Evolutionary conservation across 305 asterid species (phyloP).

Genomic region (Ajuga reptans): DNA sequence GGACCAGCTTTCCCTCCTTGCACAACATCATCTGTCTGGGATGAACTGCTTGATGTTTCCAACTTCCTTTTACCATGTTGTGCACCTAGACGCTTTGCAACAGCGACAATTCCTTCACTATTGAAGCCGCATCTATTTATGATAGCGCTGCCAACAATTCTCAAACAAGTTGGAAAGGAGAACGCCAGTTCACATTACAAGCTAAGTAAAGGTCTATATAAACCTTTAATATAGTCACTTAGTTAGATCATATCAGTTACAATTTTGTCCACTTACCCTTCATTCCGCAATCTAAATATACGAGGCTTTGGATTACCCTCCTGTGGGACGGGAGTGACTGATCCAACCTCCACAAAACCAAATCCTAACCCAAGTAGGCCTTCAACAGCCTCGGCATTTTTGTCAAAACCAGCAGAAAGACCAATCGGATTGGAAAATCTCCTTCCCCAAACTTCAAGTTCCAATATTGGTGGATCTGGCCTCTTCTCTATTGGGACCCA

Average conservation of each 20-base stretch:
- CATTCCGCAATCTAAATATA: slow-evolving; percentile 67
- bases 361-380: slow-evolving; percentile 92
- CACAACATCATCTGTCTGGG: slow-evolving; percentile 58
- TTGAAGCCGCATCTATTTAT: slow-evolving; percentile 96
- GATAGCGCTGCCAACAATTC: slow-evolving; percentile 61
- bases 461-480: slow-evolving; percentile 65
- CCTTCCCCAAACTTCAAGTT: slow-evolving; percentile 85
- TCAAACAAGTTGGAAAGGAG: slow-evolving; percentile 1
- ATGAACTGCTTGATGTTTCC: slow-evolving; percentile 56
- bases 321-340: slow-evolving; percentile 94
- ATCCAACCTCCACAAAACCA: slow-evolving; percentile 98
- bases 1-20: slow-evolving; percentile 99
- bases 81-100: slow-evolving; percentile 86
- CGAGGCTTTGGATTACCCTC: slow-evolving; percentile 99
- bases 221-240: background rate
- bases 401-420: slow-evolving; percentile 91
- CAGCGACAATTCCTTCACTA: slow-evolving; percentile 95
- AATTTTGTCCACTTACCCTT: slow-evolving; percentile 50
- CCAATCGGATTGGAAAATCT: slow-evolving; percentile 96
- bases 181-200: background rate
- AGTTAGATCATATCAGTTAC: background rate
- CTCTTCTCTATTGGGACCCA: slow-evolving; percentile 97
- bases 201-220: background rate
- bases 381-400: slow-evolving; percentile 94
- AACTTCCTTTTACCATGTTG: slow-evolving; percentile 96